These are phyloP conservation scores for Nemania diffusa DNA, from an alignment of 2,329 filamentous ascomycete genomes.

Conservation along the genomic window DNA sequence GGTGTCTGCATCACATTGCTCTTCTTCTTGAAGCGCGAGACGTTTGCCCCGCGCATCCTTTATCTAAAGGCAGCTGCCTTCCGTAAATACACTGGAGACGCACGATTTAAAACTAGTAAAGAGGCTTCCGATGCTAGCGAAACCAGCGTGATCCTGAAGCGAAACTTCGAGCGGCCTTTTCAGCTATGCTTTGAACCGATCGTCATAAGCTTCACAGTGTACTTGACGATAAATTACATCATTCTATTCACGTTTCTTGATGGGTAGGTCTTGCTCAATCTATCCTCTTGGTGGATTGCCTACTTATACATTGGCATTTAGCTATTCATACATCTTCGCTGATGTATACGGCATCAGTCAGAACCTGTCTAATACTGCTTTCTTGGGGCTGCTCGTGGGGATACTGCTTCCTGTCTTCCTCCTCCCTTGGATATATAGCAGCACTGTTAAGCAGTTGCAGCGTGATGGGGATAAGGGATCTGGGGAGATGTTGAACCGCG, in stretches of 20 bases:
- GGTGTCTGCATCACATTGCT: slow-evolving; percentile 37
- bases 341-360: slow-evolving; percentile 52
- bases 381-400: slow-evolving; percentile 54
- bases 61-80: slow-evolving; percentile 45
- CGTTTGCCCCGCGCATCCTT: slow-evolving; percentile 46
- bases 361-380: slow-evolving; percentile 54
- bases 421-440: slow-evolving; percentile 44
- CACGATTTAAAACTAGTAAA: slow-evolving; percentile 40
- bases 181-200: slow-evolving; percentile 52
- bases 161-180: slow-evolving; percentile 45
- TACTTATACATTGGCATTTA: slow-evolving; percentile 33
- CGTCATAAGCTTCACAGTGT: slow-evolving; percentile 56
- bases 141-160: slow-evolving; percentile 40
- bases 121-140: slow-evolving; percentile 41
- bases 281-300: background rate
- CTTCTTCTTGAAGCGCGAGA: slow-evolving; percentile 47
- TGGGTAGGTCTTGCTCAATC: slow-evolving; percentile 1
- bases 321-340: slow-evolving; percentile 58
- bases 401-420: slow-evolving; percentile 46
- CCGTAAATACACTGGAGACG: slow-evolving; percentile 43
- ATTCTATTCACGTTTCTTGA: slow-evolving; percentile 62
- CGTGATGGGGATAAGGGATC: slow-evolving; percentile 27
- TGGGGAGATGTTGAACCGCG: slow-evolving; percentile 41
- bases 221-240: slow-evolving; percentile 61
- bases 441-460: slow-evolving; percentile 40